Conservation (phyloP, 2,329 filamentous ascomycete species). For the Rhinocladiella similis region DNA sequence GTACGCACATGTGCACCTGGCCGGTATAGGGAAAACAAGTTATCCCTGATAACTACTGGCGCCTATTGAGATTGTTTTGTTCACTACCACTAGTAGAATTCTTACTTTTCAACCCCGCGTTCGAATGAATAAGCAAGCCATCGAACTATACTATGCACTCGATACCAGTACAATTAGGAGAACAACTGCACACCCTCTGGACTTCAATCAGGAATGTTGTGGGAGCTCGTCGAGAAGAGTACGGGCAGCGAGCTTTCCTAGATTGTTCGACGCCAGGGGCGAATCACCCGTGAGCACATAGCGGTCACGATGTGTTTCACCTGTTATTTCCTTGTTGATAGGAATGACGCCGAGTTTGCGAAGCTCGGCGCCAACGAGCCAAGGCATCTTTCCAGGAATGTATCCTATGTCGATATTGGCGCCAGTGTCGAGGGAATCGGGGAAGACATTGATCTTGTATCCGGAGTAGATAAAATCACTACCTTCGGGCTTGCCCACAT, state of each 20-base stretch:
- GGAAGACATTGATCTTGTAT: slow-evolving; percentile 18
- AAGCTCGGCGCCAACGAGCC: slow-evolving; percentile 13
- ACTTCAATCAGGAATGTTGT: not conserved
- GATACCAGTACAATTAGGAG: no score
- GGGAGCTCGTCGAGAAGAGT: slow-evolving; percentile 11
- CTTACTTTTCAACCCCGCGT: no score
- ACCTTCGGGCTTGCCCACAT: slow-evolving; percentile 15
- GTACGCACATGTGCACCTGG: no score
- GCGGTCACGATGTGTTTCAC: slow-evolving; percentile 15
- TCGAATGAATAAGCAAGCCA: no score
- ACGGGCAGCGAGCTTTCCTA: slow-evolving; percentile 13
- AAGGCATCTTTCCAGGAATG: slow-evolving; percentile 19
- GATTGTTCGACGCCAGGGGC: slow-evolving; percentile 16
- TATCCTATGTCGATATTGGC: slow-evolving; percentile 18
- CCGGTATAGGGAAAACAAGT: no score
- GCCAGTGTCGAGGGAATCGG: slow-evolving; percentile 10
- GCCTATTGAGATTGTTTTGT: no score
- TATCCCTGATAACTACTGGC: no score
- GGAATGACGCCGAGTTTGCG: slow-evolving; percentile 15
- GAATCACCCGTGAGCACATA: slow-evolving; percentile 17
- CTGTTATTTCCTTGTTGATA: slow-evolving; percentile 16
- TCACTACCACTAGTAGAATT: no score
- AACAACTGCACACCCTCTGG: no score
- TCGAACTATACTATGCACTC: no score
- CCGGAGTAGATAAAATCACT: slow-evolving; percentile 21